phyloP scores from a whole-genome alignment of 495 filamentous ascomycete genomes.

The Bacidia rubella region DNA sequence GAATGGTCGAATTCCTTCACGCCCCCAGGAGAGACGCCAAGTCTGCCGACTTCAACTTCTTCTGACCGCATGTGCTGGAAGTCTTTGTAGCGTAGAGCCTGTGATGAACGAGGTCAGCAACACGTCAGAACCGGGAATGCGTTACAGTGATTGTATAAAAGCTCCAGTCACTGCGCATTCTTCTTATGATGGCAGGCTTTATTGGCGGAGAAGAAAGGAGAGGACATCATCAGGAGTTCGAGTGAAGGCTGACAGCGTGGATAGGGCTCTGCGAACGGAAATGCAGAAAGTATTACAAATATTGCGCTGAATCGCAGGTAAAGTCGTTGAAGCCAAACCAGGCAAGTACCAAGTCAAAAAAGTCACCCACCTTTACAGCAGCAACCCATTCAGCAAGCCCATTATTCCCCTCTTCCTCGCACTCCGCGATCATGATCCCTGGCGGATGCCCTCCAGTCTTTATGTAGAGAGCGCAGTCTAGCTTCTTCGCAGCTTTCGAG shows the following conservation, averaged over 20 bases:
- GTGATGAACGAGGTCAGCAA: not conserved
- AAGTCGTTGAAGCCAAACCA: not conserved
- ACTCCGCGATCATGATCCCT: slow-evolving; percentile 69
- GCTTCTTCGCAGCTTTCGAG: slow-evolving; percentile 44
- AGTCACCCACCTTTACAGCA: slow-evolving; percentile 32
- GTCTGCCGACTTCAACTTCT: slow-evolving; percentile 9
- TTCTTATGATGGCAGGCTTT: too few species aligned
- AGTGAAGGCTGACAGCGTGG: too few species aligned
- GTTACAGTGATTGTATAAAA: too few species aligned
- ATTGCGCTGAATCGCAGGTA: too few species aligned
- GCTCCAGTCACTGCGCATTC: too few species aligned
- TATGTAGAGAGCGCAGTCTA: slow-evolving; percentile 46
- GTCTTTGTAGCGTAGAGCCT: slow-evolving; percentile 36
- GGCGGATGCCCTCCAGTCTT: slow-evolving; percentile 48
- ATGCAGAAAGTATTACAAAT: too few species aligned
- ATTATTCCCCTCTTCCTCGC: slow-evolving; percentile 32
- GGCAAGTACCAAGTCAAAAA: not conserved
- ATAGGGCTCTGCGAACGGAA: too few species aligned
- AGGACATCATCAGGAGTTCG: too few species aligned
- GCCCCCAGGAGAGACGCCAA: slow-evolving; percentile 26
- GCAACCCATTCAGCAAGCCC: slow-evolving; percentile 42
- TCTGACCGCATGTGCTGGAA: slow-evolving; percentile 35
- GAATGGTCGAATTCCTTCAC: slow-evolving; percentile 34
- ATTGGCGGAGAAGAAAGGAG: too few species aligned
- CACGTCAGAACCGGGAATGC: not conserved